Base-by-base conservation (phyloP, 1,284 basidiomycete genomes). In the Malassezia japonica region DNA sequence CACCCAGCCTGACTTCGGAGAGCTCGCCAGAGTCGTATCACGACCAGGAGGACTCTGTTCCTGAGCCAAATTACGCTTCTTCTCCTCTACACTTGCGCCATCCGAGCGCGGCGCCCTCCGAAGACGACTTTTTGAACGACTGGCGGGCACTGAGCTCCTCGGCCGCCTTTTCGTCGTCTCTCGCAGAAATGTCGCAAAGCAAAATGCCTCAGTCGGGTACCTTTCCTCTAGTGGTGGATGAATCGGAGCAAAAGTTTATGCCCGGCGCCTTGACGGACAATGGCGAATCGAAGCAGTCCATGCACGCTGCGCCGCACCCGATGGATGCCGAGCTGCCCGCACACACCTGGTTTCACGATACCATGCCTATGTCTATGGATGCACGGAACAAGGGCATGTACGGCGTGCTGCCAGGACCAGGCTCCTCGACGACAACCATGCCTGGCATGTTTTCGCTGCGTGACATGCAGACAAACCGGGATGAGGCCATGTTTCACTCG, bases 21-120 rank as follows among this genome's bases (percentile, higher is more conserved):
- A 54, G 51, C 36, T 54, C 51, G 18, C 51, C 51, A n/a, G 51
- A 43, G 24, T 54, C 51, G 16, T 27, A 15, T 12, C 29, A 48
- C 29, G 40, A 39, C 10, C 28, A 44, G 20, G 41, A 54, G 28
- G 51, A 54, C 7, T 16, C n/a, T 1, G 15, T 10, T 7, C 2
- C 18, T 27, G 42, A 44, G 2, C 33, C 21, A 16, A 24, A 5
- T 4, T 33, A 13, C 20, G 13, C 7, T 7, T 29, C 3, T 20
- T n/a, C 21, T 36, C 44, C 32, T 16, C 25, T 36, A n/a, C 8
- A 4, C 2, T 23, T 16, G 13, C 45, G 35, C 29, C 12, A 46
- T 6, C 4, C 29, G n/a, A 38, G 35, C 25, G 35, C 29, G 9
- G 34, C 29, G 9, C 45, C 25, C 4, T 39, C 46, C 3, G 34